Percentiles rank a stretch among this genome's conserved stretches.
phyloP scores from a whole-genome alignment of 139 green algal genomes.

The Asterochloris erici region DNA sequence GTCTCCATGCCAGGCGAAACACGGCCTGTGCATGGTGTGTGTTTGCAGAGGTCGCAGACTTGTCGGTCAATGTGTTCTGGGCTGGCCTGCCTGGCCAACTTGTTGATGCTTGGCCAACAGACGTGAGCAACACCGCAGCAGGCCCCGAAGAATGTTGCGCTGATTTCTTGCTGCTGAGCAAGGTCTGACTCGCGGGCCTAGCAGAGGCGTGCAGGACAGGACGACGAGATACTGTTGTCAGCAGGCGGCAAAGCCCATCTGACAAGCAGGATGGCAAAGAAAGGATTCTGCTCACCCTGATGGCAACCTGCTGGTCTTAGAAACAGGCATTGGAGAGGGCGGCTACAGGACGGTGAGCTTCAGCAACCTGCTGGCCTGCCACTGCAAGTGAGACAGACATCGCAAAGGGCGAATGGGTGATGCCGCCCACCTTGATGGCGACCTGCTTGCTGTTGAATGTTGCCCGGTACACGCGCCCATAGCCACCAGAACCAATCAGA shows the following conservation, averaged over 20 bases:
- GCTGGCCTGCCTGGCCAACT: too few relatives aligned
- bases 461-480: slow-evolving; percentile 41
- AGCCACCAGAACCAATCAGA: slow-evolving; percentile 34
- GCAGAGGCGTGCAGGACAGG: too few relatives aligned
- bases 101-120: too few relatives aligned
- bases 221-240: too few relatives aligned
- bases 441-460: slow-evolving; percentile 26
- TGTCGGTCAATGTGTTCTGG: too few relatives aligned
- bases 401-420: background rate
- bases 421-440: slow-evolving; percentile 38
- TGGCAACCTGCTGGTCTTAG: background rate
- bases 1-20: background rate
- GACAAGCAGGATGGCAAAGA: background rate
- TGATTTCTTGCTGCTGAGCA: too few relatives aligned
- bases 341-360: too few relatives aligned
- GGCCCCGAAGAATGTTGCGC: too few relatives aligned
- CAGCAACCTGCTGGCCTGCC: background rate
- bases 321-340: background rate
- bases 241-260: too few relatives aligned
- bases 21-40: background rate
- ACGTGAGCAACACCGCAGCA: too few relatives aligned
- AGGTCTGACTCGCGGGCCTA: too few relatives aligned
- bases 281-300: background rate
- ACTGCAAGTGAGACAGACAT: background rate
- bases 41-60: background rate